Percentiles rank a stretch among this genome's conserved stretches.
Evolutionary conservation across 192 early-diverging fungal genomes (phyloP).

Genomic region (Thamnidium elegans): DNA sequence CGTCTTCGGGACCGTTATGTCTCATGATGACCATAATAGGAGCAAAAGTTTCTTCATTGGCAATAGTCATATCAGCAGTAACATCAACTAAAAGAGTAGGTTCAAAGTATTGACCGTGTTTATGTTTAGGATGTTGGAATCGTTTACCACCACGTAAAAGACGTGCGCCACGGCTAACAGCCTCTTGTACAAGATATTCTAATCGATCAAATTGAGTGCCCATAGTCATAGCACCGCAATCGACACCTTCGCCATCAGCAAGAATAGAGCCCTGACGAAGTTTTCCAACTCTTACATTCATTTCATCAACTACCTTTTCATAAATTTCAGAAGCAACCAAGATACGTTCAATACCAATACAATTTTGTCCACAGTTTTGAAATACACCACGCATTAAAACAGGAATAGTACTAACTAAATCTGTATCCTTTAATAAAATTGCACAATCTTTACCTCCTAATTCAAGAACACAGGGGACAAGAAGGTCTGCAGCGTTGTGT

Average conservation of each 20-base stretch:
- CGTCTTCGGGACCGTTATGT: slow-evolving; percentile 64
- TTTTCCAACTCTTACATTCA: slow-evolving; percentile 50
- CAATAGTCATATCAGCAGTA: slow-evolving; percentile 70
- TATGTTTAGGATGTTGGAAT: slow-evolving; percentile 68
- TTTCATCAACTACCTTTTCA: slow-evolving; percentile 65
- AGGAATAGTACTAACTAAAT: slow-evolving; percentile 63
- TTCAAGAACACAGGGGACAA: slow-evolving; percentile 87
- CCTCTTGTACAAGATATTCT: slow-evolving; percentile 67
- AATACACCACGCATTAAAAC: slow-evolving; percentile 81
- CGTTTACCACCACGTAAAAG: slow-evolving; percentile 66
- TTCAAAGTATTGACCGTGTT: slow-evolving; percentile 75
- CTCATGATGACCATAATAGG: slow-evolving; percentile 81
- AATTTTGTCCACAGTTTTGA: slow-evolving; percentile 89
- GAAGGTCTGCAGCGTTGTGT: slow-evolving; percentile 59
- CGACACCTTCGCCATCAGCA: slow-evolving; percentile 60
- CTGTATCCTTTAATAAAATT: slow-evolving; percentile 72
- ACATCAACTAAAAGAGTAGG: slow-evolving; percentile 83
- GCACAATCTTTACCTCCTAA: slow-evolving; percentile 90
- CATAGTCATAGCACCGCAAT: slow-evolving; percentile 87
- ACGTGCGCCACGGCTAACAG: slow-evolving; percentile 74
- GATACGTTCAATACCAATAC: slow-evolving; percentile 85
- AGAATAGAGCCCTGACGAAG: slow-evolving; percentile 72
- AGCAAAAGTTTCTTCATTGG: slow-evolving; percentile 74
- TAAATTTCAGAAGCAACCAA: slow-evolving; percentile 69
- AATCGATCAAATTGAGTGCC: slow-evolving; percentile 54